These are phyloP conservation scores for Trichoderma virens DNA, from an alignment of 495 filamentous ascomycete species.

Conservation along the genomic window DNA sequence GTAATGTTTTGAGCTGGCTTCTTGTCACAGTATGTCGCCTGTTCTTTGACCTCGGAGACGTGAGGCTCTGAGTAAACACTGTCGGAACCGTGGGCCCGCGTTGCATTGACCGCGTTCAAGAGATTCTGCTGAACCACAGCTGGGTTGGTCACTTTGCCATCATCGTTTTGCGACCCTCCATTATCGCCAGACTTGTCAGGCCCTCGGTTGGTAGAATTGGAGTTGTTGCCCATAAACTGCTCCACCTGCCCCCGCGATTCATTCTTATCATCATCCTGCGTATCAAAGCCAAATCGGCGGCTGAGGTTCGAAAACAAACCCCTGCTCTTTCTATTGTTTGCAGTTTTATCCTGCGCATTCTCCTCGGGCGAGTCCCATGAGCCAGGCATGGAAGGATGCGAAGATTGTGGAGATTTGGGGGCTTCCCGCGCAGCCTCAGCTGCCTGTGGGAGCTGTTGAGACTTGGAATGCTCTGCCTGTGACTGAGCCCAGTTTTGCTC, in stretches of 20 bases:
- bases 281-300: conserved; percentile 57
- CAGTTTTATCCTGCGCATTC: conserved; percentile 17
- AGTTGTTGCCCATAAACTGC: conserved; percentile 23
- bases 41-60: conserved; percentile 70
- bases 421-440: conserved; percentile 23
- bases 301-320: conserved; percentile 59
- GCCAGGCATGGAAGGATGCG: conserved; percentile 52
- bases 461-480: background rate
- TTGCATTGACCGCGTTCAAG: conserved; percentile 71
- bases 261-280: conserved; percentile 16
- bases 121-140: conserved; percentile 55
- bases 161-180: conserved; percentile 19
- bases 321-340: conserved; percentile 22
- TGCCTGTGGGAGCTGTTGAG: conserved; percentile 12
- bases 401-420: conserved; percentile 19
- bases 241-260: conserved; percentile 33
- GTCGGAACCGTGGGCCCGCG: conserved; percentile 68
- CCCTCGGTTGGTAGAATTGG: background rate
- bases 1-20: conserved; percentile 71
- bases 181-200: background rate
- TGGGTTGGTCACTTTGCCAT: conserved; percentile 45
- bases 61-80: conserved; percentile 61
- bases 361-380: conserved; percentile 57
- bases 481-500: conserved; percentile 42
- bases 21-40: conserved; percentile 81